Conservation (phyloP, 371 early-diverging fungal genomes). For the Synchytrium microbalum region DNA sequence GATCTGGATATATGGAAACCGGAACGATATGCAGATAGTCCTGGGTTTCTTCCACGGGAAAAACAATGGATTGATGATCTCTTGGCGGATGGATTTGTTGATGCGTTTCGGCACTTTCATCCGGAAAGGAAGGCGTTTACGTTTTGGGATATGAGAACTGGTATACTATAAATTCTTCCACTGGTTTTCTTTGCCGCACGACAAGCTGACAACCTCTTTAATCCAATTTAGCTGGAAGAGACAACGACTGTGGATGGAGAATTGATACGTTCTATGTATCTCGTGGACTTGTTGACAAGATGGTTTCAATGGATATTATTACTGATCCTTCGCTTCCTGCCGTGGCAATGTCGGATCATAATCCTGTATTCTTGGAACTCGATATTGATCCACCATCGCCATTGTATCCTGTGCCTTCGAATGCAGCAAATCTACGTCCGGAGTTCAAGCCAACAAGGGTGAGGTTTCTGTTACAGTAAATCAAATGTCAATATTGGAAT, state of each 20-base stretch:
- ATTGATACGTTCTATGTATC: background rate
- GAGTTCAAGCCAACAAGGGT: too few relatives aligned
- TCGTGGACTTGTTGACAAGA: background rate
- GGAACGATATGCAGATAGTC: background rate
- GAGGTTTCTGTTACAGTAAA: too few relatives aligned
- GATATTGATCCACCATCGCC: too few relatives aligned
- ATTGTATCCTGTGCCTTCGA: too few relatives aligned
- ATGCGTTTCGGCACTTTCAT: background rate
- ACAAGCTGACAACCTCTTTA: background rate
- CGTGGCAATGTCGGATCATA: too few relatives aligned
- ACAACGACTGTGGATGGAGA: background rate
- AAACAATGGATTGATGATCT: background rate
- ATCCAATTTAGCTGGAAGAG: background rate
- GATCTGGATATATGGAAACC: conserved; percentile 2
- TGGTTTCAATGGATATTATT: background rate
- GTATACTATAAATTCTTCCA: background rate
- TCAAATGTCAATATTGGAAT: too few relatives aligned
- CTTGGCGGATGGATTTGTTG: conserved; percentile 3
- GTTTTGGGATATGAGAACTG: background rate
- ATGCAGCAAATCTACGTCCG: too few relatives aligned
- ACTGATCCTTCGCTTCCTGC: too few relatives aligned
- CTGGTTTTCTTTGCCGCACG: background rate
- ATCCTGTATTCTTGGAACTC: too few relatives aligned
- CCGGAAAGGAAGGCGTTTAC: background rate
- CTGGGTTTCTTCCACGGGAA: background rate